Evolutionary conservation across 1,284 basidiomycete genomes (phyloP).

Genomic region (Schizophyllum commune): DNA sequence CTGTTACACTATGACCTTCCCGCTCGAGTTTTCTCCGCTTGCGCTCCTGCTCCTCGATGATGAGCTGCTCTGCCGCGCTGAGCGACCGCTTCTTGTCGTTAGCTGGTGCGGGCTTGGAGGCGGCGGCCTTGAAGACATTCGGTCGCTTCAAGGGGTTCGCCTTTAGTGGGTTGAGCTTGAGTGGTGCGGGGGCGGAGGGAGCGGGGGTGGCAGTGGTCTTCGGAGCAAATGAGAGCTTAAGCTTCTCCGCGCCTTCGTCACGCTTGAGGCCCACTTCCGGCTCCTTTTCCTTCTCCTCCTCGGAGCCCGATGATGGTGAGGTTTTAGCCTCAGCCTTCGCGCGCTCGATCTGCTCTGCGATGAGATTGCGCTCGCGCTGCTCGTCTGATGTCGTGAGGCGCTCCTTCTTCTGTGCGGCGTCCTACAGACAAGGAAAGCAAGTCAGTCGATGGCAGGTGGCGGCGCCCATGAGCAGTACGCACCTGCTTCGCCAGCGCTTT

Average conservation of each 20-base stretch:
- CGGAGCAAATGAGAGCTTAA: slow-evolving; percentile 60
- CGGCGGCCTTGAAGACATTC: slow-evolving; percentile 66
- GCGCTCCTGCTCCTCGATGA: slow-evolving; percentile 81
- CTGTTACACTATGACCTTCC: slow-evolving; percentile 28
- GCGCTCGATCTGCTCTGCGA: slow-evolving; percentile 92
- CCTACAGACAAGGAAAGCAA: slow-evolving; percentile 33
- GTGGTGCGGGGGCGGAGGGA: slow-evolving; percentile 27
- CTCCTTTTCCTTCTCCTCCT: slow-evolving; percentile 30
- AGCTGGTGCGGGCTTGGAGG: slow-evolving; percentile 17
- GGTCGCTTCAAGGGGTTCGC: slow-evolving; percentile 49
- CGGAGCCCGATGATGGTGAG: slow-evolving; percentile 20
- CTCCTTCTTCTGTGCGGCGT: slow-evolving; percentile 89
- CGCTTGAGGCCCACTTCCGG: slow-evolving; percentile 62
- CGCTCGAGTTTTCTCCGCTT: slow-evolving; percentile 67
- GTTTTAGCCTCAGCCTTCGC: slow-evolving; percentile 40
- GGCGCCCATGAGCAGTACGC: slow-evolving; percentile 19
- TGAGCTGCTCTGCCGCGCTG: slow-evolving; percentile 79
- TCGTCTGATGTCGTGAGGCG: slow-evolving; percentile 89
- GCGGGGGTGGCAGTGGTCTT: slow-evolving; percentile 37
- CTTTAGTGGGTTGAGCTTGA: slow-evolving; percentile 49
- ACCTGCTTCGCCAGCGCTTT: slow-evolving; percentile 88
- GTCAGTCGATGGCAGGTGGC: neutral
- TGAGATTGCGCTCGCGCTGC: slow-evolving; percentile 83
- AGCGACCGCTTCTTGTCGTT: slow-evolving; percentile 55
- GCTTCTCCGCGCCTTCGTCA: slow-evolving; percentile 65